Conservation (phyloP, 768 basidiomycete genomes). For the Tulasnella sp. region DNA sequence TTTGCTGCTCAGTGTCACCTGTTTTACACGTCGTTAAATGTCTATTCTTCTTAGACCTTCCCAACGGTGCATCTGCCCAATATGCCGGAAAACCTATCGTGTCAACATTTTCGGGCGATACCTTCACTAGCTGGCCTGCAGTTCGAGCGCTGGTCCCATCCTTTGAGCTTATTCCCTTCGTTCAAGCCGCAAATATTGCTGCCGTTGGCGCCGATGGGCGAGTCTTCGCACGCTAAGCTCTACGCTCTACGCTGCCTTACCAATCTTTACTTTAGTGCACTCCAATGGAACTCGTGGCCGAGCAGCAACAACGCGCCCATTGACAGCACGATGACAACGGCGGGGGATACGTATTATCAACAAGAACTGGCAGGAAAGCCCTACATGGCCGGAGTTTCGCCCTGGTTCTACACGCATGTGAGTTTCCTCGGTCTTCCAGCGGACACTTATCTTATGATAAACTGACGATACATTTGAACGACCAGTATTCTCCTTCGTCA, state of each 20-base stretch:
- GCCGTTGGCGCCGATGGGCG: no score
- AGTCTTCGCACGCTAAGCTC: no score
- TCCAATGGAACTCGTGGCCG: conserved; percentile 26
- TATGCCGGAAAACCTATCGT: conserved; percentile 25
- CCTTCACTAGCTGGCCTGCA: conserved; percentile 24
- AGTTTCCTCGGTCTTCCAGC: conserved; percentile 2
- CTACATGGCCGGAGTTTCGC: conserved; percentile 23
- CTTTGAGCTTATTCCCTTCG: conserved; percentile 26
- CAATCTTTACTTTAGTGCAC: neutral
- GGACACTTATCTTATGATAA: no score
- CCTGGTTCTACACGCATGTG: conserved; percentile 26
- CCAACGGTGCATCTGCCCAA: conserved; percentile 21
- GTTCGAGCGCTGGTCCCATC: conserved; percentile 18
- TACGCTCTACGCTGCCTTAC: no score
- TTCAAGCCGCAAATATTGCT: conserved; percentile 18
- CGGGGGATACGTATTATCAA: conserved; percentile 21
- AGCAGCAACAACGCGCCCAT: conserved; percentile 24
- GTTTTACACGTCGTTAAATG: no score
- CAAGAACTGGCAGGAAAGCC: conserved; percentile 16
- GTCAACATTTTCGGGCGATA: conserved; percentile 28
- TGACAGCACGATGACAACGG: conserved; percentile 19
- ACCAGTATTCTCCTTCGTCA: conserved; percentile 20
- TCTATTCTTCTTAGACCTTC: conserved; percentile 19
- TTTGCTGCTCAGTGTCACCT: no score
- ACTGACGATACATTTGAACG: neutral